Base-by-base conservation (phyloP, 2,329 filamentous ascomycete species). In the Onygenales sp. region DNA sequence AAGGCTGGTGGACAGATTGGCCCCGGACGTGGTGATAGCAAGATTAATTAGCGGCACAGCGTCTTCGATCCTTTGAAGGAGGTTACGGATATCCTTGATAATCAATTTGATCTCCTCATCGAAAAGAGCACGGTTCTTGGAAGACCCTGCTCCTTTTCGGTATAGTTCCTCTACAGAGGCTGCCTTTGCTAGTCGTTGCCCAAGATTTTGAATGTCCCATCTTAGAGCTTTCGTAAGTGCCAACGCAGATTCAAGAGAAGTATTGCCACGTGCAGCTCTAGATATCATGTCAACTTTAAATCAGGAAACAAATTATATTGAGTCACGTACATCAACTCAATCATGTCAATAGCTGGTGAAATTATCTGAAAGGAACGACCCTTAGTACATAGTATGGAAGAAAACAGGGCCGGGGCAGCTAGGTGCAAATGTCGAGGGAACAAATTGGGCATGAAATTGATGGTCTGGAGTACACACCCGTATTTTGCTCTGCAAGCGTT, bases 11-110 rank as follows among this genome's bases (percentile, higher is more conserved):
- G 88, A 89, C 33, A 97, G 76, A 54, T 83, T 94, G 53, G 92
- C 90, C 0, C 93, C 93, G 1, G 92, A 96, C 0, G 91, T 92
- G 1, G 89, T 93, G 59, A 98, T 95, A 53, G 93, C 93, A 32
- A 98, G 78, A 62, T 93, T 95, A 66, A 98, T 86, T 3, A 95
- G 76, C 0, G 92, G 92, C 9, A 97, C 89, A 10, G 92, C 87
- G 68, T 93, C 86, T 67, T 97, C 92, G 57, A 98, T 95, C 7
- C 86, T 82, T 9, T 75, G 72, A 2, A 97, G 78, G 2, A 98
- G 72, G 10, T 74, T 77, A 64, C 84, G 87, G 63, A 95, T 92
- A 45, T 91, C 87, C 9, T 73, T 66, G 51, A 92, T 82, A 58
- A 97, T 87, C 41, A 74, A 71, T 51, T 80, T 77, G 21, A 95